Conservation (phyloP, 2,329 filamentous ascomycete species). For the Talaromyces atroroseus region DNA sequence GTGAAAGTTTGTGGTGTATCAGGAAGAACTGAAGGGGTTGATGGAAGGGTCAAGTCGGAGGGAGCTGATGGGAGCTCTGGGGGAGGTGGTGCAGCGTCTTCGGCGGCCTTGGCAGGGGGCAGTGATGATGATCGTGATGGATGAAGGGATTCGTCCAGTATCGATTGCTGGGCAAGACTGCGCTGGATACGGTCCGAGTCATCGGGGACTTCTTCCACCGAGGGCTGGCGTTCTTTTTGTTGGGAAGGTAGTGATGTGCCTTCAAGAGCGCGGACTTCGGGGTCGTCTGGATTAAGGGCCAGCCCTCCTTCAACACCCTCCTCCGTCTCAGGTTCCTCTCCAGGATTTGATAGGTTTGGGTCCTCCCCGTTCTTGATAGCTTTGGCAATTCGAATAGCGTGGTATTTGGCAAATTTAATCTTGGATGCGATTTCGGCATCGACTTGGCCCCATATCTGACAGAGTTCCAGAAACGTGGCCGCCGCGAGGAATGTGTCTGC, state of each 20-base stretch:
- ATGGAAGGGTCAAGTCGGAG: constrained; percentile 28
- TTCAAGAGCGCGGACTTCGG: constrained; percentile 55
- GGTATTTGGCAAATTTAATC: constrained; percentile 95
- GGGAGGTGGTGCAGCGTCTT: constrained; percentile 15
- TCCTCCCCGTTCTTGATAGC: constrained; percentile 87
- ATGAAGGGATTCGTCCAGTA: constrained; percentile 47
- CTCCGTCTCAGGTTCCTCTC: constrained; percentile 50
- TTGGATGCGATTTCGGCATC: constrained; percentile 75
- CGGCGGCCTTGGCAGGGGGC: constrained; percentile 18
- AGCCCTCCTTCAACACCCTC: constrained; percentile 40
- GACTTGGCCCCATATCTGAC: constrained; percentile 72
- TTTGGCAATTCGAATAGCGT: constrained; percentile 82
- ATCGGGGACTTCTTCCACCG: constrained; percentile 57
- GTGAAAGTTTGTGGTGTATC: constrained; percentile 23
- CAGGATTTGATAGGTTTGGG: constrained; percentile 85
- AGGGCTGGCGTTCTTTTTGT: constrained; percentile 45
- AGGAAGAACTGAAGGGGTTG: constrained; percentile 24
- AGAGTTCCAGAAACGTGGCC: constrained; percentile 83
- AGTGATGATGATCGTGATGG: constrained; percentile 42
- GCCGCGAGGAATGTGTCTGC: constrained; percentile 91
- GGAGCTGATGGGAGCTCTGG: constrained; percentile 37
- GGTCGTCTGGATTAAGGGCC: constrained; percentile 57
- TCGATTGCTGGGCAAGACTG: constrained; percentile 43
- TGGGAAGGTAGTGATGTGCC: constrained; percentile 35
- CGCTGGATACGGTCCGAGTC: constrained; percentile 47